phyloP scores from a whole-genome alignment of 352 stramenopile genomes.

The Globisporangium irregulare region DNA sequence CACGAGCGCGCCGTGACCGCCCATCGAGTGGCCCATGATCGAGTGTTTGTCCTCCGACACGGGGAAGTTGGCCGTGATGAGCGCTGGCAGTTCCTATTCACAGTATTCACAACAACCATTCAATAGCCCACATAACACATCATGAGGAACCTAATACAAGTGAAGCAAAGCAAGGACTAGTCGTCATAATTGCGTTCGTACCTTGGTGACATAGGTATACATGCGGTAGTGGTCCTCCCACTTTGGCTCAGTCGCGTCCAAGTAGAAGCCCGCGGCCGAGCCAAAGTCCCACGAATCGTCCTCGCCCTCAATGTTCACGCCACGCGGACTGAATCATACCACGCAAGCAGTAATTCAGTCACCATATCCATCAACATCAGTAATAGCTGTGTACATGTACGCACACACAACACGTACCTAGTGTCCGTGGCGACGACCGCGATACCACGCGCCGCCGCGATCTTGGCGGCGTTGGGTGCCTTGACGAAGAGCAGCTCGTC shows the following conservation, averaged over 20 bases:
- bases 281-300: constrained; percentile 97
- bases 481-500: constrained; percentile 97
- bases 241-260: constrained; percentile 94
- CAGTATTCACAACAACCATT: background rate
- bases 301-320: constrained; percentile 89
- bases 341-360: no score
- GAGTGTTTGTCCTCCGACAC: constrained; percentile 78
- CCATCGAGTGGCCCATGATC: constrained; percentile 97
- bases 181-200: background rate
- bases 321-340: constrained; percentile 69
- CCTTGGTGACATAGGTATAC: constrained; percentile 95
- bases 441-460: constrained; percentile 89
- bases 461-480: constrained; percentile 86
- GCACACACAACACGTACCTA: constrained; percentile 25
- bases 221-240: constrained; percentile 96
- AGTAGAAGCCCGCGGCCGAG: constrained; percentile 96
- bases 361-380: no score
- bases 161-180: background rate
- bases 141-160: no score
- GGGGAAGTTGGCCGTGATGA: constrained; percentile 88
- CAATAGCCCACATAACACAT: no score
- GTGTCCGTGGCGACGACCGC: constrained; percentile 96
- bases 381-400: no score
- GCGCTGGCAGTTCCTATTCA: constrained; percentile 84
- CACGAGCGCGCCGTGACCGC: constrained; percentile 95